Evolutionary conservation across 78 protist species (phyloP), one percentile per base, ranked within the genome.

Genomic region (Emiliania huxleyi): DNA sequence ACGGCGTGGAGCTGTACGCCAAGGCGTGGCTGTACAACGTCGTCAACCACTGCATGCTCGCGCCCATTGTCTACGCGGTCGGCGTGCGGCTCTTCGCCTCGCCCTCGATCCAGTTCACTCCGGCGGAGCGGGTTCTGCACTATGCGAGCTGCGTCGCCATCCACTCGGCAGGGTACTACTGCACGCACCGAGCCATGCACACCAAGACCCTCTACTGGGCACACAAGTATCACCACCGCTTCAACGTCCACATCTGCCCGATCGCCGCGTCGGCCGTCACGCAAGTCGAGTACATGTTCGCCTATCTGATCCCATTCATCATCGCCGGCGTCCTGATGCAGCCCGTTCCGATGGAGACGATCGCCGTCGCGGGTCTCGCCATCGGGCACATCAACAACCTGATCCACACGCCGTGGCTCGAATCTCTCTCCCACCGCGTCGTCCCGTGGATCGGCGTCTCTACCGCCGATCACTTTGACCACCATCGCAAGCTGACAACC

Each of bases 331-430:
- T 43, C 18, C 55, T 79, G 19, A 1, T 38, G 21, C 44, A 22
- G 29, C 87, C 87, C 26, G 87, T 33, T 38, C 12, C 40, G 52
- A 3, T 0, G 38, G 52, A 0, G 6, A 33, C 87, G 37, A 48
- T 79, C 19, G 6, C 26, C 49, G 33, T 3, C 40, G 18, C 87
- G 33, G 87, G 3, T 15, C 0, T 19, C 22, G 0, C 6, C 26
- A 43, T 79, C 52, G 40, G 52, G 45, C 19, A 43, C 29, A 26
- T 0, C 87, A 79, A 79, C 35, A 0, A 43, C 19, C 87, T 79
- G 29, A 43, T 79, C 52, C 87, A 79, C 87, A 79, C 52, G 52
- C 87, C 87, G 22, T 2, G 26, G 40, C 87, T 79, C 37, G 87
- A 40, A 1, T 48, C 0, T 6, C 52, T 79, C 87, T 38, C 87